Conservation (phyloP, 257 asterid genomes). For the Salvia hispanica region DNA sequence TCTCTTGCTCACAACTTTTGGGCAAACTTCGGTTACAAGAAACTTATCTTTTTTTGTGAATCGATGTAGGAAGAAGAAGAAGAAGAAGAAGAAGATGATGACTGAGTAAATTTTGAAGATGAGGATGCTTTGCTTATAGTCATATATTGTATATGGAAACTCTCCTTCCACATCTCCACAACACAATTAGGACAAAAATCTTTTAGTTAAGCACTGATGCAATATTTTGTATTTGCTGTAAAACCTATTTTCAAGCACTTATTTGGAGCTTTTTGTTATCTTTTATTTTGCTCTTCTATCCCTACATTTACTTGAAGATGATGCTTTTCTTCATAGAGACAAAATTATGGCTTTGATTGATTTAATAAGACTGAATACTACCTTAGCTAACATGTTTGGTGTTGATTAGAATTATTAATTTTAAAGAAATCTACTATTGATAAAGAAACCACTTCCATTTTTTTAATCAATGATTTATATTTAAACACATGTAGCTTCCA, state of each 20-base stretch:
- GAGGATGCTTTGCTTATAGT: not conserved
- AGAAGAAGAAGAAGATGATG: constrained; percentile 51
- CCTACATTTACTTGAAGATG: too few species aligned
- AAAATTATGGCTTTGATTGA: too few species aligned
- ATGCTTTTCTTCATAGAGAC: too few species aligned
- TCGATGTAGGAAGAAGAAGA: constrained; percentile 47
- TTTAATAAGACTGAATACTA: too few species aligned
- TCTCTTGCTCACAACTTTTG: not conserved
- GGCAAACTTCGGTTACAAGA: not conserved
- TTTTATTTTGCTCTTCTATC: not conserved
- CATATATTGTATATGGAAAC: not conserved
- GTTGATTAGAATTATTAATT: too few species aligned
- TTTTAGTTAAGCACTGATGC: constrained; percentile 2
- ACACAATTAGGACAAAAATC: not conserved
- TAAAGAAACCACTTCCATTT: too few species aligned
- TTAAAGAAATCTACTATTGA: too few species aligned
- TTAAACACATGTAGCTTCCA: too few species aligned
- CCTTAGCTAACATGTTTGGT: too few species aligned
- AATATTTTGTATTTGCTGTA: not conserved
- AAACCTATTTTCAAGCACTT: not conserved
- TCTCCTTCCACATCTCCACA: not conserved
- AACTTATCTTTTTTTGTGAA: not conserved
- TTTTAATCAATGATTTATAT: too few species aligned
- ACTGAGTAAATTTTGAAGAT: constrained; percentile 23
- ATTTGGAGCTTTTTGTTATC: not conserved